Percentiles rank a stretch among this genome's conserved stretches.
Evolutionary conservation across 805 yeast genomes (phyloP).

Genomic region (Metschnikowia chrysomelidarum): DNA sequence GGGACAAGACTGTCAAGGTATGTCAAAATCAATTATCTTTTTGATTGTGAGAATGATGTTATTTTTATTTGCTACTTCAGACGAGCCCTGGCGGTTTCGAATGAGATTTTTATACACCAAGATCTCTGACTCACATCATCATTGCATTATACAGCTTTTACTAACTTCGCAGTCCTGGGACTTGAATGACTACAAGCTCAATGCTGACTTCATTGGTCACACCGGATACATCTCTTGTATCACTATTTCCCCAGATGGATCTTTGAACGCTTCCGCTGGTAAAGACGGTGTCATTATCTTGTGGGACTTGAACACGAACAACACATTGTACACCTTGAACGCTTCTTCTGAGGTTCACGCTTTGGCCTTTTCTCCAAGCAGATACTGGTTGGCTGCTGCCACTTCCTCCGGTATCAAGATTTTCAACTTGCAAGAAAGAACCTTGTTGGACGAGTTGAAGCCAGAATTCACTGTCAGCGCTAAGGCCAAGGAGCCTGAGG

Average conservation of each 20-base stretch:
- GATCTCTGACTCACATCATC: constrained; percentile 78
- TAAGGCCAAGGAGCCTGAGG: constrained; percentile 96
- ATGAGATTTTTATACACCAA: constrained; percentile 99
- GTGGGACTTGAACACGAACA: constrained; percentile 91
- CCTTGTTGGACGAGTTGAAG: constrained; percentile 93
- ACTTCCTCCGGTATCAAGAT: constrained; percentile 97
- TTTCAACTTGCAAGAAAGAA: constrained; percentile 95
- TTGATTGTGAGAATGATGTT: constrained; percentile 58
- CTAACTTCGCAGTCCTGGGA: constrained; percentile 88
- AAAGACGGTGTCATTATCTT: constrained; percentile 98
- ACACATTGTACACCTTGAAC: constrained; percentile 86
- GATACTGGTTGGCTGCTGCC: constrained; percentile 99
- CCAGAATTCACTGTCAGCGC: constrained; percentile 91
- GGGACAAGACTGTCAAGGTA: constrained; percentile 99
- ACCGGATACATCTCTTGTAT: constrained; percentile 96
- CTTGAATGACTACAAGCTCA: constrained; percentile 74
- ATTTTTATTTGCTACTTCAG: constrained; percentile 99
- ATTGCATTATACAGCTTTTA: constrained; percentile 23
- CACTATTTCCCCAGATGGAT: constrained; percentile 99
- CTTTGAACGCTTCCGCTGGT: constrained; percentile 99
- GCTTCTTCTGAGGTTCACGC: constrained; percentile 98
- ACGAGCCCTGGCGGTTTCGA: constrained; percentile 62
- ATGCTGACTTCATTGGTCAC: constrained; percentile 98
- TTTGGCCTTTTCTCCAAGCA: constrained; percentile 99
- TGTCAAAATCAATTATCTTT: constrained; percentile 41